Conservation (phyloP, 2,329 filamentous ascomycete species). For the Rutstroemia sp. region DNA sequence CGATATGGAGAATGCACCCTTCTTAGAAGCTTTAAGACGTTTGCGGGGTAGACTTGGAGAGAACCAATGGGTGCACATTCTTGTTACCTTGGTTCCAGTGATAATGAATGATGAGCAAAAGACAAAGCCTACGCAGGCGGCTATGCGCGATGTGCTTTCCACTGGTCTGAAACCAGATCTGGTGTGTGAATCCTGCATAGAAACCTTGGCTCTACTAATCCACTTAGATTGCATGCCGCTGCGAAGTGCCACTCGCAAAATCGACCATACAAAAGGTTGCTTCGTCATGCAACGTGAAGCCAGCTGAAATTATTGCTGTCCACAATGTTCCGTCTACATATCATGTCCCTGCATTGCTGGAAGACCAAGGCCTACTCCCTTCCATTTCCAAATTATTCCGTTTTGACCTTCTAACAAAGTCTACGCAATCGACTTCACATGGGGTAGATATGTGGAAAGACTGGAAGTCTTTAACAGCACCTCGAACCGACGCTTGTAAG, state of each 20-base stretch:
- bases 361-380: conserved; percentile 67
- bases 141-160: conserved; percentile 56
- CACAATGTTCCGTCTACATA: conserved; percentile 89
- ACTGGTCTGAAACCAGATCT: neutral
- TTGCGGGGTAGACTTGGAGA: conserved; percentile 64
- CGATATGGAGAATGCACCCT: conserved; percentile 81
- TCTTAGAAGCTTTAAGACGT: conserved; percentile 79
- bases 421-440: conserved; percentile 47
- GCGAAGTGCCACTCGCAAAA: conserved; percentile 66
- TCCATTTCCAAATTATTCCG: conserved; percentile 57
- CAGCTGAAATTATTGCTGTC: conserved; percentile 80
- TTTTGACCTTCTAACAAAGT: conserved; percentile 49
- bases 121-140: conserved; percentile 93
- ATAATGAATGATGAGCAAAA: conserved; percentile 61
- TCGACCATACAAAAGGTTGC: conserved; percentile 80
- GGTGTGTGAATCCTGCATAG: neutral
- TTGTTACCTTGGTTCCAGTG: conserved; percentile 84
- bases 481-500: neutral
- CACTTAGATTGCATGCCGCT: conserved; percentile 79
- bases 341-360: conserved; percentile 83
- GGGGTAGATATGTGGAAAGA: conserved; percentile 65
- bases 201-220: neutral
- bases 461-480: conserved; percentile 44
- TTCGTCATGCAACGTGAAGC: conserved; percentile 77
- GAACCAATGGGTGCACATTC: conserved; percentile 79